Evolutionary conservation across 495 filamentous ascomycete species (phyloP), one percentile per base, ranked within the genome.

Genomic region (Neurospora discreta): DNA sequence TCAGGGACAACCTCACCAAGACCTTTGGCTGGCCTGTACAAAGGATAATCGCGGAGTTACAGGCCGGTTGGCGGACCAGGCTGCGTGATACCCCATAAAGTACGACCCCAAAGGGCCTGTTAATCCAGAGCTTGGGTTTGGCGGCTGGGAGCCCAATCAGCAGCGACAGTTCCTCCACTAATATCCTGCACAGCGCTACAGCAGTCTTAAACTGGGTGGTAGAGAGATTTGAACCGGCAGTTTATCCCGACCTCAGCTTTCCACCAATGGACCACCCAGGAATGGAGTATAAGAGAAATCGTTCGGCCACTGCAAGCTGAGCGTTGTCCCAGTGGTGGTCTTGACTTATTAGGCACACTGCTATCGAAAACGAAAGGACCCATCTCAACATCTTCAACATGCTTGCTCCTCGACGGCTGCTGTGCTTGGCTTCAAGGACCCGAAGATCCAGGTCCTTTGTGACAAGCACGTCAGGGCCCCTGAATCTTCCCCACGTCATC

Each of bases 1-100:
- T 36, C 33, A 36, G 33, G 33, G 33, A 36, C 33, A 5, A 5
- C 52, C 39, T 79, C 44, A 77, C 71, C 23, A 72, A 68, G 41
- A 26, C 72, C 23, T 77, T 77, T 13, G 80, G 77, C 10, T 81
- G 79, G 77, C 78, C 79, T 43, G 42, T 8, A 43, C 41, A 43
- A n/a, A 43, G 42, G 7, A n/a, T 43, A 18, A n/a, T 43, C 8
- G n/a, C 18, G 42, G 42, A n/a, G 42, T 43, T 43, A 18, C 18
- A 43, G 42, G 42, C 42, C 18, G n/a, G 42, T n/a, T 43, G 42
- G 18, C 42, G 42, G n/a, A 43, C 18, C 42, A 18, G 42, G 18
- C 42, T 43, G 42, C 18, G n/a, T 43, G 42, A 43, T n/a, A n/a
- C 42, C 42, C 40, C 40, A 41, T 5, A 41, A 16, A 41, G 13